Conservation (phyloP, 2,329 filamentous ascomycete genomes). For the Didymella lethalis region DNA sequence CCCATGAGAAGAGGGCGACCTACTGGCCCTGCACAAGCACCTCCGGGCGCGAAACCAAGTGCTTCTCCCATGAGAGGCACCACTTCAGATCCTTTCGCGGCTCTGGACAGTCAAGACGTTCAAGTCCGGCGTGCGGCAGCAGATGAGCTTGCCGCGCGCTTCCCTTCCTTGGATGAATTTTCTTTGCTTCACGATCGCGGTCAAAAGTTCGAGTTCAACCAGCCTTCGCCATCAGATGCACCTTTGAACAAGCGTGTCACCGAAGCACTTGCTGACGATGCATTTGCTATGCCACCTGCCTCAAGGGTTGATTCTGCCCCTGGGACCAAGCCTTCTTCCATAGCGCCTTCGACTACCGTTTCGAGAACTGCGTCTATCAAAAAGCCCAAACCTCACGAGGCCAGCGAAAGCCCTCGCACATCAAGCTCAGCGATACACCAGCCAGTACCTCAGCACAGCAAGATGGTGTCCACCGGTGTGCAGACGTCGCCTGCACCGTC, state of each 20-base stretch:
- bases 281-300: constrained; percentile 66
- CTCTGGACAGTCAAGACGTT: constrained; percentile 74
- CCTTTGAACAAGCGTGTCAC: constrained; percentile 71
- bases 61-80: constrained; percentile 75
- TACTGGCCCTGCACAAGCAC: constrained; percentile 59
- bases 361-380: constrained; percentile 46
- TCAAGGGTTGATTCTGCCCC: constrained; percentile 41
- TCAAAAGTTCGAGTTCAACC: constrained; percentile 80
- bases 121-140: constrained; percentile 59
- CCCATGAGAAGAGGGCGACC: constrained; percentile 92
- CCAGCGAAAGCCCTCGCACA: constrained; percentile 28
- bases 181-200: constrained; percentile 86
- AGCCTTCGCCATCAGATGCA: constrained; percentile 53
- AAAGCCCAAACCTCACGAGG: constrained; percentile 32
- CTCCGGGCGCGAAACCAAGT: constrained; percentile 61
- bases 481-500: constrained; percentile 72
- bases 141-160: constrained; percentile 85
- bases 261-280: constrained; percentile 82
- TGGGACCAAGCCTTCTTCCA: constrained; percentile 38
- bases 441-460: constrained; percentile 58
- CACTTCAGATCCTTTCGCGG: constrained; percentile 85
- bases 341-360: constrained; percentile 42
- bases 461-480: constrained; percentile 76
- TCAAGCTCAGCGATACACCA: constrained; percentile 50
- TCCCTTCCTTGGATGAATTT: constrained; percentile 93